Percentiles rank a stretch among this genome's conserved stretches.
Conservation (phyloP, 805 yeast genomes). For the Lachancea fermentati region DNA sequence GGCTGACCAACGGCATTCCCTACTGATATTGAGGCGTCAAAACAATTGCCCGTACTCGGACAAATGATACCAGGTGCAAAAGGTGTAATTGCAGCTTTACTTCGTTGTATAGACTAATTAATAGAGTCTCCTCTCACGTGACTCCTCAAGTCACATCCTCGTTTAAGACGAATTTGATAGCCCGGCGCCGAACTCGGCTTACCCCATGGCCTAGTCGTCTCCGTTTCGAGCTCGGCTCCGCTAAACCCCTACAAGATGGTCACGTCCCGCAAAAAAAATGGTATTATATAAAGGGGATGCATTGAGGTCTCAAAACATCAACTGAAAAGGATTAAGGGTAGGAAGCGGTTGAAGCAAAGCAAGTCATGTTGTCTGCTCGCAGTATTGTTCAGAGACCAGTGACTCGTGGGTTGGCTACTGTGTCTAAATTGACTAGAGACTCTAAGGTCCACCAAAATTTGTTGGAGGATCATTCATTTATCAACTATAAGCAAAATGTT, state of each 20-base stretch:
- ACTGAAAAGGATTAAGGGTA: background rate
- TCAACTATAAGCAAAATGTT: slow-evolving; percentile 84
- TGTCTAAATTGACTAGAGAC: slow-evolving; percentile 46
- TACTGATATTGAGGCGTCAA: slow-evolving; percentile 39
- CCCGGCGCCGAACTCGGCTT: slow-evolving; percentile 5
- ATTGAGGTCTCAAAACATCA: background rate
- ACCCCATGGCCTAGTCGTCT: slow-evolving; percentile 1
- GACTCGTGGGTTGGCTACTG: slow-evolving; percentile 39
- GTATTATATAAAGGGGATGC: background rate
- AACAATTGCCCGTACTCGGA: background rate
- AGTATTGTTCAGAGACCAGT: slow-evolving; percentile 19
- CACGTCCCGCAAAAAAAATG: background rate
- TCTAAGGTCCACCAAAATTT: slow-evolving; percentile 76
- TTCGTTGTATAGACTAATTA: too few relatives aligned
- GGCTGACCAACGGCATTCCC: slow-evolving; percentile 95
- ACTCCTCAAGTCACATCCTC: too few relatives aligned
- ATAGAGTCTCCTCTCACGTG: too few relatives aligned
- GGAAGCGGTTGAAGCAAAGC: background rate
- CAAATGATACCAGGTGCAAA: too few relatives aligned
- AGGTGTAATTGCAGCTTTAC: too few relatives aligned
- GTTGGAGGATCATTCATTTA: slow-evolving; percentile 77
- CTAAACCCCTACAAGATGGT: background rate
- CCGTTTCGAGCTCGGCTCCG: background rate
- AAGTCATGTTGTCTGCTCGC: slow-evolving; percentile 32
- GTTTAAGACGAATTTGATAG: background rate